Base-by-base conservation (phyloP, 2,329 filamentous ascomycete genomes). In the Aspergillus costaricaensis region DNA sequence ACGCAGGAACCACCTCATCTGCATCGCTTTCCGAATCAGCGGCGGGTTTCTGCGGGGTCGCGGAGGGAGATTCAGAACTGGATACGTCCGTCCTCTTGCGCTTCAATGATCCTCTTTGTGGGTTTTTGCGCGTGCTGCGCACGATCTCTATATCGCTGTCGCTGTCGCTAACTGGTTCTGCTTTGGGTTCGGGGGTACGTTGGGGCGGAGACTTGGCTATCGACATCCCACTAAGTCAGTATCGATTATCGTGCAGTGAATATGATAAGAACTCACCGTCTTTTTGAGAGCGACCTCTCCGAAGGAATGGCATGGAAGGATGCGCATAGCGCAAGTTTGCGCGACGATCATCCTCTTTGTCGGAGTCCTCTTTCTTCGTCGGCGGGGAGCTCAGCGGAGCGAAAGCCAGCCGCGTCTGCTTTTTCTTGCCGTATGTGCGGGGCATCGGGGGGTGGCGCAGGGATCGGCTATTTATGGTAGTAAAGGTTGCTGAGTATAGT, bases 401-500 rank as follows among this genome's bases (percentile, higher is more conserved):
- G 64, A 81, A 80, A n/a, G 76, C 65, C 41, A 81, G 73, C 51
- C 76, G 77, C 54, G 78, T 77, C 67, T 81, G 79, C 65, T 76
- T 76, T 55, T 61, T 63, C 63, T 74, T 75, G 48, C 65, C 64
- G 48, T 67, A 63, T 55, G 66, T 72, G 66, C 72, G 70, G 61
- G 73, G 69, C 74, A 75, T 75, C 10, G 25, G 53, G 53, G 59
- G 59, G 53, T 56, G 52, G 57, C 32, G 51, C 55, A 17, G 19
- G 17, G 41, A 44, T 25, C 19, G 39, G 51, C 36, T 9, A 53
- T 53, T 36, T 15, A n/a, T 23, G 12, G 7, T 17, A 19, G 15
- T 14, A 4, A 5, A 2, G 10, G 17, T 23, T 2, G 27, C 32
- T 19, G 49, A 15, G 25, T 17, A 15, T 23, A 23, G 17, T 21